Percentiles rank a stretch among this genome's conserved stretches.
Evolutionary conservation across 768 basidiomycete genomes (phyloP).

Genomic region (Agaricus subrufescens): DNA sequence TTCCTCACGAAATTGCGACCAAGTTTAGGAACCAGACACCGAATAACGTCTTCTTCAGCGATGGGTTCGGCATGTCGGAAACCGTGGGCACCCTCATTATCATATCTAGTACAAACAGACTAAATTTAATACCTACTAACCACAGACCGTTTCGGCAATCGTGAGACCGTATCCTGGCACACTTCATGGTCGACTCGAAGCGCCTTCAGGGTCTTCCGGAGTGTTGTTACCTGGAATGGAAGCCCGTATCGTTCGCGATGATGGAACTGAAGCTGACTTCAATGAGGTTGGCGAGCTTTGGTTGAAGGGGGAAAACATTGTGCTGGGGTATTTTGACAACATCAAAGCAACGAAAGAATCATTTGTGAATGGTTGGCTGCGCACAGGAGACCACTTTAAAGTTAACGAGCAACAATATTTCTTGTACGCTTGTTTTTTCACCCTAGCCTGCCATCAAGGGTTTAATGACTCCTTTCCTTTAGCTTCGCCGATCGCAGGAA

Average conservation of each 20-base stretch:
- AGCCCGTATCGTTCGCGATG: constrained; percentile 52
- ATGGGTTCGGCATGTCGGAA: constrained; percentile 73
- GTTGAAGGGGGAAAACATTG: constrained; percentile 49
- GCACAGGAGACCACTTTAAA: constrained; percentile 66
- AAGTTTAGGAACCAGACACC: constrained; percentile 33
- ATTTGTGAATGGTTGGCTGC: constrained; percentile 69
- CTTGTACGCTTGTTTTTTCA: constrained; percentile 40
- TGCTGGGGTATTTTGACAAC: constrained; percentile 70
- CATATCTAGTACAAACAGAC: too few relatives aligned
- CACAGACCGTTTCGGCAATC: constrained; percentile 51
- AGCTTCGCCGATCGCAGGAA: constrained; percentile 74
- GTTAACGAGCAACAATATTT: constrained; percentile 56
- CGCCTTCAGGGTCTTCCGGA: constrained; percentile 42
- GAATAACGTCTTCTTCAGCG: constrained; percentile 21
- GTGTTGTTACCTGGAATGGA: constrained; percentile 60
- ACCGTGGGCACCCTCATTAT: constrained; percentile 31
- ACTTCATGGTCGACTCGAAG: constrained; percentile 36
- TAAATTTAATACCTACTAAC: too few relatives aligned
- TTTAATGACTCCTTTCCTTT: not conserved
- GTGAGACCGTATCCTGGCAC: constrained; percentile 37
- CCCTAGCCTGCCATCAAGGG: not conserved
- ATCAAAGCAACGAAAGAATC: constrained; percentile 57
- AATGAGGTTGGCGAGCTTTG: constrained; percentile 66
- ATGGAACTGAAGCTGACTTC: constrained; percentile 46
- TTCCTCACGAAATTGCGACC: constrained; percentile 53